Evolutionary conservation across 768 basidiomycete genomes (phyloP).

Genomic region (Sporobolomyces pararoseus): DNA sequence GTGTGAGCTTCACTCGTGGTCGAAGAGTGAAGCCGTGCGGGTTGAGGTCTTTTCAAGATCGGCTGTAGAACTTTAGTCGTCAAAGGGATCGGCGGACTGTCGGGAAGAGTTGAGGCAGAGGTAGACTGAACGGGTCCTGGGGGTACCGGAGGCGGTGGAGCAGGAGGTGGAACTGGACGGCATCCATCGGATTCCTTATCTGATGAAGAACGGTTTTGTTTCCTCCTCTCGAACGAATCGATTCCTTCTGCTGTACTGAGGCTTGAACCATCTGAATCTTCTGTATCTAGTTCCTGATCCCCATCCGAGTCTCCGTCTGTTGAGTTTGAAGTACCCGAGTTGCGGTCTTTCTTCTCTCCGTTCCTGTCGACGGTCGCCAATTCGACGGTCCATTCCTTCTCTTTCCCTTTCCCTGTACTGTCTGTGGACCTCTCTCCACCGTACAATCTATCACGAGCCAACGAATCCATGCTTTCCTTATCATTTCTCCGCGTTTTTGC

Average conservation of each 20-base stretch:
- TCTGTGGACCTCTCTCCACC: neutral
- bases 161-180: constrained; percentile 7
- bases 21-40: constrained; percentile 9
- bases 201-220: neutral
- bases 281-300: neutral
- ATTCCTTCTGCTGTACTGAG: constrained; percentile 1
- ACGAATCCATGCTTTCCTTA: neutral
- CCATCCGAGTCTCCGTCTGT: neutral
- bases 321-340: neutral
- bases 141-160: constrained; percentile 1
- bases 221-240: neutral
- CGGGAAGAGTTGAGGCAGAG: neutral
- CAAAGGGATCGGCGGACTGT: neutral
- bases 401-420: constrained; percentile 21
- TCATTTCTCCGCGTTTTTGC: constrained; percentile 4
- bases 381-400: neutral
- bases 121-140: neutral
- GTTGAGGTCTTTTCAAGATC: constrained; percentile 7
- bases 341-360: neutral
- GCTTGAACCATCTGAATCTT: constrained; percentile 8
- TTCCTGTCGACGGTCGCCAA: neutral
- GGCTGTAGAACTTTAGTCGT: neutral
- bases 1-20: constrained; percentile 1
- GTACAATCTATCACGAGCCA: neutral
- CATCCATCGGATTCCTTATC: constrained; percentile 4